These are phyloP conservation scores for Eucalyptus pauciflora DNA, from an alignment of 345 rosid species.

Conservation along the genomic window DNA sequence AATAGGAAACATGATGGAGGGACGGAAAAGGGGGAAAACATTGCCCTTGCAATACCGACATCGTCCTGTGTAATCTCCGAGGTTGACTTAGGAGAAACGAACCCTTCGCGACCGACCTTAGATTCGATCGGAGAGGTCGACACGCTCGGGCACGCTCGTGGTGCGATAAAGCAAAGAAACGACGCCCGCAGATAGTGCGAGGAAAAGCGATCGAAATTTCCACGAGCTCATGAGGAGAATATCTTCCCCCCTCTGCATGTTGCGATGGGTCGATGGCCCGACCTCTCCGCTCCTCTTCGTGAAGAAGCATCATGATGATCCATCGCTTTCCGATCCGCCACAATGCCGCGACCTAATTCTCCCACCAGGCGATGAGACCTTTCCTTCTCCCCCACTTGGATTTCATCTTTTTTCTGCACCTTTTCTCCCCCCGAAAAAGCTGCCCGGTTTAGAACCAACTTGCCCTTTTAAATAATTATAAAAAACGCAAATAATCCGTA, in stretches of 20 bases:
- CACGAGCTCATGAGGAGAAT: background rate
- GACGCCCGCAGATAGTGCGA: background rate
- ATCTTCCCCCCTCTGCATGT: background rate
- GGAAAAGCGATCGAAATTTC: background rate
- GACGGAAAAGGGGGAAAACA: background rate
- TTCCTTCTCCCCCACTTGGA: background rate
- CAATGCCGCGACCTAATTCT: background rate
- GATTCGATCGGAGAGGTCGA: background rate
- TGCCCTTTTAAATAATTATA: background rate
- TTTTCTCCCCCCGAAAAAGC: background rate
- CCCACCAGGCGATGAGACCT: background rate
- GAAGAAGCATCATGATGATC: background rate
- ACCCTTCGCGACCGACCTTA: background rate
- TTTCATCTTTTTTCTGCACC: background rate
- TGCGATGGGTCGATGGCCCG: background rate
- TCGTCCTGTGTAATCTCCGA: background rate
- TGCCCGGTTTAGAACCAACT: background rate
- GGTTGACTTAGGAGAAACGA: background rate
- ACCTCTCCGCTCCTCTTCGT: background rate
- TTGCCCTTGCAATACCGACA: background rate
- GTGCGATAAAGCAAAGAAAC: background rate
- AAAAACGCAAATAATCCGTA: background rate
- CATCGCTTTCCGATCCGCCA: background rate
- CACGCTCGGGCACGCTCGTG: background rate
- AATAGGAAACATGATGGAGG: background rate